A percentile compares a stretch with the other conserved stretches of the same genome.
phyloP scores from a whole-genome alignment of 495 filamentous ascomycete species.

The Neurospora sp. region DNA sequence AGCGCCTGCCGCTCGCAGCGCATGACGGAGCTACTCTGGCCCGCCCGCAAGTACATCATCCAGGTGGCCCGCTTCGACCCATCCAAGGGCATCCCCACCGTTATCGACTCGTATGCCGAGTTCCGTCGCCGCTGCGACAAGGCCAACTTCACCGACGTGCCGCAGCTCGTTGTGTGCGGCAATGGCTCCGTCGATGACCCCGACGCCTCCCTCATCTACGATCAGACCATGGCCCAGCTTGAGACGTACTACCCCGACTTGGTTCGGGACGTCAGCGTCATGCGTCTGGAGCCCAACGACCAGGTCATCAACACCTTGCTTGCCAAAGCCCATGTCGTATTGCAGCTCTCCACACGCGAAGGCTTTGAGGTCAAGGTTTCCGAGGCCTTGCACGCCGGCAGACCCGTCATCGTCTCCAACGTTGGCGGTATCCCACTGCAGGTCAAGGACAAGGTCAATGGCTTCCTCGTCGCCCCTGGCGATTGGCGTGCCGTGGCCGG shows the following conservation, averaged over 20 bases:
- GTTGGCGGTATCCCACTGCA: constrained; percentile 80
- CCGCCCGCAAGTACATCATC: constrained; percentile 65
- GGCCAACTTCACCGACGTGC: constrained; percentile 36
- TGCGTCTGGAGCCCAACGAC: constrained; percentile 69
- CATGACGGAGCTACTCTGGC: constrained; percentile 56
- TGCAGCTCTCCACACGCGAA: constrained; percentile 76
- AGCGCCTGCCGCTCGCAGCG: constrained; percentile 46
- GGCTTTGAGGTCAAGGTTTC: constrained; percentile 89
- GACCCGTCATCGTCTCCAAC: constrained; percentile 67
- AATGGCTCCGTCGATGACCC: constrained; percentile 84
- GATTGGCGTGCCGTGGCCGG: constrained; percentile 64
- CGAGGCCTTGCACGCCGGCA: constrained; percentile 76
- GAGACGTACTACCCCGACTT: constrained; percentile 43
- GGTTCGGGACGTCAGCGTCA: constrained; percentile 53
- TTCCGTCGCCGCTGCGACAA: constrained; percentile 51
- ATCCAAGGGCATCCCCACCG: constrained; percentile 73
- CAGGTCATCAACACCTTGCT: constrained; percentile 76
- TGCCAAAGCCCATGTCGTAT: constrained; percentile 57
- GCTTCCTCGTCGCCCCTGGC: constrained; percentile 65
- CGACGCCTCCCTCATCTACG: constrained; percentile 63
- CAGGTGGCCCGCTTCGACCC: constrained; percentile 85
- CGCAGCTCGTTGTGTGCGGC: constrained; percentile 66
- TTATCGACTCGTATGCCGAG: constrained; percentile 66
- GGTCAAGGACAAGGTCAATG: constrained; percentile 61
- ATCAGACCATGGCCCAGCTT: constrained; percentile 56